Base-by-base conservation (phyloP, 176 grass and related monocot genomes). In the Triticum timopheevii region DNA sequence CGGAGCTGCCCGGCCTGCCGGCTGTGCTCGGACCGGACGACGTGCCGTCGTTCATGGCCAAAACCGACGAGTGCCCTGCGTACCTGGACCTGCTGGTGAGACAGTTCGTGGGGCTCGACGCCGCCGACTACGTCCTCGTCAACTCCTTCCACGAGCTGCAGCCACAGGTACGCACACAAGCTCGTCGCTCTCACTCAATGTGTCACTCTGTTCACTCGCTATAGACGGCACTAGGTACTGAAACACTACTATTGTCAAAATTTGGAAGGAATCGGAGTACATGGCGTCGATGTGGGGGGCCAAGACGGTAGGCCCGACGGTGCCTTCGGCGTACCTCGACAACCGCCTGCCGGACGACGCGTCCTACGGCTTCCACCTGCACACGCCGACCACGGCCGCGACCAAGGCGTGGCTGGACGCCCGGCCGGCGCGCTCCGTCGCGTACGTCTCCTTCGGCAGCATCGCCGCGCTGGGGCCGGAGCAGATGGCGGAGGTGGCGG, bases 111-210 rank as follows among this genome's bases (percentile, higher is more conserved):
- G 81, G 81, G 3, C 69, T 93, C 58, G 59, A 82, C 49, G 85
- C 81, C 27, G 92, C 50, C 38, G 92, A 94, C 75, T 79, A 93
- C 47, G 89, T 94, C 13, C 80, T 97, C 15, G 61, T 97, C 44
- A 94, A 97, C 38, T 94, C 92, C n/a, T 91, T 91, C 86, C 76
- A 90, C 11, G 95, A 97, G 54, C 85, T 94, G 24, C 86, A 97
- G 68, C 84, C 90, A 15, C 67, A 30, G 28, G 28, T 30, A 30
- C 28, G 28, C 28, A 30, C 28, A 30, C 28, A 30, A 30, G 28
- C 28, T 30, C 28, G 28, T 30, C 28, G 28, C 28, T 30, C 28
- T 30, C 28, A 30, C 28, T 30, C 28, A 30, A 30, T 30, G 28
- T 30, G 28, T 30, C 28, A 30, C 28, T 30, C 28, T 30, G 28